These are phyloP conservation scores for Neofusicoccum kwambonambiense DNA, from an alignment of 2,329 filamentous ascomycete genomes.

Conservation along the genomic window DNA sequence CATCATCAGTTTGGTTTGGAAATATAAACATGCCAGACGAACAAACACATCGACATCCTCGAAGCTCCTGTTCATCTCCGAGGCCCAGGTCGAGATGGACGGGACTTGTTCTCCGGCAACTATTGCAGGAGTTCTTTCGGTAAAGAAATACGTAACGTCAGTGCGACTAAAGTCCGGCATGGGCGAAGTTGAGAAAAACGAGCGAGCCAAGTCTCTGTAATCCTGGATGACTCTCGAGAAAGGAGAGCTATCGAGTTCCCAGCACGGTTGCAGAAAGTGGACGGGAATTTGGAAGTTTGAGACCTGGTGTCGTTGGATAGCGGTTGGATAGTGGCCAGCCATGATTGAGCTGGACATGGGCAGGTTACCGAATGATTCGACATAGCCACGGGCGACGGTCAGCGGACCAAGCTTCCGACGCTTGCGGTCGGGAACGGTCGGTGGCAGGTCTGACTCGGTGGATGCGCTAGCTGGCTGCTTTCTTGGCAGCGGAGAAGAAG, in stretches of 20 bases:
- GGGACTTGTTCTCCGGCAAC: background rate
- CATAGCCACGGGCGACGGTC: constrained; percentile 3
- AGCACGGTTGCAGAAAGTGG: constrained; percentile 14
- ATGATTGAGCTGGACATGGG: constrained; percentile 13
- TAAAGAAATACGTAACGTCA: constrained; percentile 13
- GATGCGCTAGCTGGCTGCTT: background rate
- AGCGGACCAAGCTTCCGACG: background rate
- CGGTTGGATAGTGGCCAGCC: constrained; percentile 2
- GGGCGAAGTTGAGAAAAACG: background rate
- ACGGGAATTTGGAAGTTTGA: constrained; percentile 16
- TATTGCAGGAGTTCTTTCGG: background rate
- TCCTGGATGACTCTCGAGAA: constrained; percentile 13
- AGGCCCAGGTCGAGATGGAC: constrained; percentile 2
- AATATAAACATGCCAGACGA: constrained; percentile 14
- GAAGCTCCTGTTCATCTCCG: constrained; percentile 16
- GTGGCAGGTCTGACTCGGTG: background rate
- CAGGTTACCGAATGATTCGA: constrained; percentile 10
- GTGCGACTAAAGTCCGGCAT: background rate
- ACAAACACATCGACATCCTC: constrained; percentile 16
- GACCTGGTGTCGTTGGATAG: constrained; percentile 11
- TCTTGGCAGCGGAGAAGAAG: background rate
- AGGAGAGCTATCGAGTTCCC: constrained; percentile 4
- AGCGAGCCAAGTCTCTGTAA: constrained; percentile 9
- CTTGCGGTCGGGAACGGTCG: background rate
- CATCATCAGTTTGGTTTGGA: constrained; percentile 14